Conservation (phyloP, 805 yeast genomes). For the Kurtzmaniella cleridarum region DNA sequence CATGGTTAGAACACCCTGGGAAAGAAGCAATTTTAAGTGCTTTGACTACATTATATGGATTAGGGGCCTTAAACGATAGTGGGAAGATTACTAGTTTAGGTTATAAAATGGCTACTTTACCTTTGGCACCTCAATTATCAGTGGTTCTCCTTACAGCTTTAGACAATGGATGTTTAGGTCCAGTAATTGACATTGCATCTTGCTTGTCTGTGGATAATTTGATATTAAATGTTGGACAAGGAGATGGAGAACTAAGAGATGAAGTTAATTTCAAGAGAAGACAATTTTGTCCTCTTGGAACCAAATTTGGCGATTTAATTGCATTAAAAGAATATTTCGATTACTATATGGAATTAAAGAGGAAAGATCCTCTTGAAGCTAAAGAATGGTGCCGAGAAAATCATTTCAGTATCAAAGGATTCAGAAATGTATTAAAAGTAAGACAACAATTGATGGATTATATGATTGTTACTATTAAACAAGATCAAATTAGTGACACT, state of each 20-base stretch:
- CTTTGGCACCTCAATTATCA: constrained; percentile 87
- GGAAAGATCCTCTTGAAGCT: constrained; percentile 44
- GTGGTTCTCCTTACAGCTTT: constrained; percentile 75
- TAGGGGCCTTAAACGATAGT: constrained; percentile 70
- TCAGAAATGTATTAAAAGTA: constrained; percentile 70
- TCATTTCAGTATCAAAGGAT: constrained; percentile 71
- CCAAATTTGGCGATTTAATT: constrained; percentile 73
- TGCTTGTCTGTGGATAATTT: constrained; percentile 91
- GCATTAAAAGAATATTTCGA: constrained; percentile 76
- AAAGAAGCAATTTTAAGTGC: constrained; percentile 71
- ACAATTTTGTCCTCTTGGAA: constrained; percentile 65
- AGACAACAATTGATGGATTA: constrained; percentile 71
- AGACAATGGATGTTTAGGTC: constrained; percentile 49
- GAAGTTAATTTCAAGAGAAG: constrained; percentile 74
- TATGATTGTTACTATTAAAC: constrained; percentile 46
- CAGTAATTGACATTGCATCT: constrained; percentile 84
- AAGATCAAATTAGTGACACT: constrained; percentile 27
- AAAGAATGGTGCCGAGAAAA: constrained; percentile 81
- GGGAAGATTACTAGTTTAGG: constrained; percentile 81
- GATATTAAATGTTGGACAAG: constrained; percentile 58
- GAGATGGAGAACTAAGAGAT: constrained; percentile 70
- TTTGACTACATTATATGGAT: constrained; percentile 66
- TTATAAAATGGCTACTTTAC: constrained; percentile 79
- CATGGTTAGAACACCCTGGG: constrained; percentile 92
- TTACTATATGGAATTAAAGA: constrained; percentile 34